phyloP scores from a whole-genome alignment of 2,329 filamentous ascomycete genomes.

The Aspergillus sp. region DNA sequence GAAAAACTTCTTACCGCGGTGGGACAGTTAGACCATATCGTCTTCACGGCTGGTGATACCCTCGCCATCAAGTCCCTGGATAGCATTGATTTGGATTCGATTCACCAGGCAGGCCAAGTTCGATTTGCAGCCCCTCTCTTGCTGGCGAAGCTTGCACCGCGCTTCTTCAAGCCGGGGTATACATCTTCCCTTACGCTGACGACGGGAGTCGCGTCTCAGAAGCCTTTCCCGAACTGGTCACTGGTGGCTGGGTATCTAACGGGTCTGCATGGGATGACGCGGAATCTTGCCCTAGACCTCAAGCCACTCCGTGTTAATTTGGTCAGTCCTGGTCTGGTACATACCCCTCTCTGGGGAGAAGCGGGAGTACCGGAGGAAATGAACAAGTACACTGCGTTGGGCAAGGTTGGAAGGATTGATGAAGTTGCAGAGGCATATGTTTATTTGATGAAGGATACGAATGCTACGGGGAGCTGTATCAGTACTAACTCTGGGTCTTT shows the following conservation, averaged over 20 bases:
- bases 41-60: constrained; percentile 53
- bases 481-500: constrained; percentile 31
- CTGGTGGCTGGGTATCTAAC: constrained; percentile 46
- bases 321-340: constrained; percentile 52
- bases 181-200: constrained; percentile 54
- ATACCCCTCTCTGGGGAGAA: constrained; percentile 42
- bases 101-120: constrained; percentile 43
- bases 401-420: constrained; percentile 33
- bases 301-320: constrained; percentile 60
- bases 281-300: constrained; percentile 58
- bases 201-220: constrained; percentile 48
- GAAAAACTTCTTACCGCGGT: constrained; percentile 39
- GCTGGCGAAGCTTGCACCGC: constrained; percentile 46
- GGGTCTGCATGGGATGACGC: constrained; percentile 50
- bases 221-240: constrained; percentile 50
- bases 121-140: constrained; percentile 50
- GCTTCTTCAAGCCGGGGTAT: constrained; percentile 39
- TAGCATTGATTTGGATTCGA: constrained; percentile 37
- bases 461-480: constrained; percentile 35
- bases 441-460: constrained; percentile 34
- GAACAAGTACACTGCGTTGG: constrained; percentile 15
- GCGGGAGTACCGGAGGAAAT: constrained; percentile 13
- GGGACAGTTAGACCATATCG: constrained; percentile 50
- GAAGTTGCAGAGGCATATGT: constrained; percentile 47
- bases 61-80: constrained; percentile 37